These are phyloP conservation scores for Termitomyces titanicus DNA, from an alignment of 768 basidiomycete species.

Conservation along the genomic window DNA sequence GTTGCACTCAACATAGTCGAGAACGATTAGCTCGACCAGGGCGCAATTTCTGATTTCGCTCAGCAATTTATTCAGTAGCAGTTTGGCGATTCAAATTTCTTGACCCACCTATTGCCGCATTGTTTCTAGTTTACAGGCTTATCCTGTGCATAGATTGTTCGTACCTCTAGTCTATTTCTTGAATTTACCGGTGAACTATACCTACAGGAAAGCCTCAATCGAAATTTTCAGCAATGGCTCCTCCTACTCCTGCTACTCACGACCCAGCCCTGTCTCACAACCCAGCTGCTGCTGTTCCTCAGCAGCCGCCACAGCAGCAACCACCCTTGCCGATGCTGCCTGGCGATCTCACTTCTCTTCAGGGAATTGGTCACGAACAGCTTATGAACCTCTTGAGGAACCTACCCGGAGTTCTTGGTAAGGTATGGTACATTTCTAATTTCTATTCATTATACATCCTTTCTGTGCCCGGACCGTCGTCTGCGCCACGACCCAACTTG, in stretches of 20 bases:
- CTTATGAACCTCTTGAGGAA: slow-evolving; percentile 57
- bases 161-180: background rate
- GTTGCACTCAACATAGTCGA: background rate
- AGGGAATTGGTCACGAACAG: slow-evolving; percentile 42
- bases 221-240: slow-evolving; percentile 28
- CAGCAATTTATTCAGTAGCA: background rate
- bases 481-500: slow-evolving; percentile 7
- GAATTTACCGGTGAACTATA: background rate
- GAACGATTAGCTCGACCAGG: background rate
- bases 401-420: slow-evolving; percentile 49
- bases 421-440: slow-evolving; percentile 36
- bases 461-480: background rate
- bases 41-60: background rate
- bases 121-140: background rate
- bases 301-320: slow-evolving; percentile 25
- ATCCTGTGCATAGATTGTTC: background rate
- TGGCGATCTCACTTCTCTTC: slow-evolving; percentile 28
- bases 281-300: slow-evolving; percentile 22
- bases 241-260: slow-evolving; percentile 31
- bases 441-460: slow-evolving; percentile 1
- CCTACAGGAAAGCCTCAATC: background rate
- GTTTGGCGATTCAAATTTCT: slow-evolving; percentile 2
- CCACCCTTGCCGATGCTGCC: slow-evolving; percentile 23
- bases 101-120: background rate
- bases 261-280: slow-evolving; percentile 37